Base-by-base conservation (phyloP, 192 early-diverging fungal species). In the Spizellomyces sp. region DNA sequence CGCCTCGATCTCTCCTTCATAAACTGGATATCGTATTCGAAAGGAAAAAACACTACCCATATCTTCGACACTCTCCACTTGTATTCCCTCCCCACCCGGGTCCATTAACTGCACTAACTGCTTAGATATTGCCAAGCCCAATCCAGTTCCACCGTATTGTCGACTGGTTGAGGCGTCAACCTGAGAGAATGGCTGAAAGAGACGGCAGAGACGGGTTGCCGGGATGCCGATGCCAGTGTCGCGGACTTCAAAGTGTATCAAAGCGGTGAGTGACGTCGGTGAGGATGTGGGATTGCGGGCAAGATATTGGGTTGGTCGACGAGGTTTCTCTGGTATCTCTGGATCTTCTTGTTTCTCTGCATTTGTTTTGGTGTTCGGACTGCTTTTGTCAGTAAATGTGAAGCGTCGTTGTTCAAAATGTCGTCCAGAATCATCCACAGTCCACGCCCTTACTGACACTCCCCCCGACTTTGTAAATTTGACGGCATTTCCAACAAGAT, bases 141-240 rank as follows among this genome's bases (percentile, higher is more conserved):
- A 71, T 5, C 89, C 89, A 4, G 89, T 89, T 17, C 70, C 70
- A 36, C 62, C 70, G 36, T 57, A 72, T 17, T 58, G 14, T 19
- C 61, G 62, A n/a, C n/a, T n/a, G 14, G 36, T 43, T 9, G 86
- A 88, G 52, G 82, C 78, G 19, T 90, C 86, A 22, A 89, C 81
- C 58, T 89, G 89, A 12, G 86, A 89, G 61, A 90, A 90, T 8
- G 86, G 82, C 8, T 83, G 80, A 71, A 90, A 90, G 8, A 90
- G 73, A 10, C 80, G 77, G 58, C 83, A 81, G 17, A 90, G 76
- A 10, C 79, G 67, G 22, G 86, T 77, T 8, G 79, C 61, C 4
- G 87, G 81, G 43, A 90, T 90, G 10, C 88, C 88, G 22, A 90
- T 88, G 12, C 88, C 88, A 2, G 87, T 88, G 58, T 90, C 88